Conservation (phyloP, 2,329 filamentous ascomycete genomes). For the Claviceps fusiformis region DNA sequence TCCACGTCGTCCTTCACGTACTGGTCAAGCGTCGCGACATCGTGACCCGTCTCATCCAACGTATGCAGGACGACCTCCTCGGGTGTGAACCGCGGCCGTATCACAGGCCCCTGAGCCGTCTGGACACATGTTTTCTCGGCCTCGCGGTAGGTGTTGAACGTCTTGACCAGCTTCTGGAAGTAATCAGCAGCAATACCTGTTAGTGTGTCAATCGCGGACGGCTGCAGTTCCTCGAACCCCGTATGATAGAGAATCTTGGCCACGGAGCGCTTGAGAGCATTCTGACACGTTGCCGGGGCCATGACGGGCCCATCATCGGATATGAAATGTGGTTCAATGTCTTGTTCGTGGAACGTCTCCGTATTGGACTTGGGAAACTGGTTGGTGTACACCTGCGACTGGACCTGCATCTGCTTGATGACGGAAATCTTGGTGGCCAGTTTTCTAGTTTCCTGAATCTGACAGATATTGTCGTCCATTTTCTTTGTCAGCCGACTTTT, state of each 20-base stretch:
- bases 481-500: slow-evolving; percentile 61
- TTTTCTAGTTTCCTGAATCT: slow-evolving; percentile 94
- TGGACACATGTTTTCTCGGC: slow-evolving; percentile 57
- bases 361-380: slow-evolving; percentile 96
- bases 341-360: slow-evolving; percentile 73
- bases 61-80: slow-evolving; percentile 84
- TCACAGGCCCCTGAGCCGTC: slow-evolving; percentile 26
- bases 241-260: slow-evolving; percentile 93
- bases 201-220: slow-evolving; percentile 78
- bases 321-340: slow-evolving; percentile 79
- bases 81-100: slow-evolving; percentile 56
- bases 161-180: slow-evolving; percentile 69
- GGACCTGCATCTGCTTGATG: slow-evolving; percentile 98
- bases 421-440: slow-evolving; percentile 92
- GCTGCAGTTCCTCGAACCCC: slow-evolving; percentile 94
- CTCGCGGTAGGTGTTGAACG: slow-evolving; percentile 72
- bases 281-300: slow-evolving; percentile 66
- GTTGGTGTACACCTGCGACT: slow-evolving; percentile 94
- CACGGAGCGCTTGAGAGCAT: slow-evolving; percentile 77
- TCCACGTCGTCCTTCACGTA: slow-evolving; percentile 95
- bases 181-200: slow-evolving; percentile 85
- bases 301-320: slow-evolving; percentile 82
- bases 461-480: slow-evolving; percentile 80
- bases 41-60: slow-evolving; percentile 69
- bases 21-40: slow-evolving; percentile 65